These are phyloP conservation scores for Candida boidinii DNA, from an alignment of 805 yeast species.

Conservation along the genomic window DNA sequence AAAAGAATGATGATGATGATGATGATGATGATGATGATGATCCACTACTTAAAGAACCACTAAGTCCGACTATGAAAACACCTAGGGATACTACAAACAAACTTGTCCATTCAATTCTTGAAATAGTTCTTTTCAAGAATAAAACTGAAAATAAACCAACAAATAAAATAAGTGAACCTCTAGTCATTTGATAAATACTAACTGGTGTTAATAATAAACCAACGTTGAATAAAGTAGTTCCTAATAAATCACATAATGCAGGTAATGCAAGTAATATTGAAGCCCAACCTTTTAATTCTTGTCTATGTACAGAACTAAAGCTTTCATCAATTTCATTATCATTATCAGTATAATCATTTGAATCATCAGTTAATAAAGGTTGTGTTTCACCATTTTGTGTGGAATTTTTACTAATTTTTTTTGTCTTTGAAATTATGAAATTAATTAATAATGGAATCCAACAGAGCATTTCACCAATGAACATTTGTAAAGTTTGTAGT, in stretches of 20 bases:
- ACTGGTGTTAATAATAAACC: constrained; percentile 72
- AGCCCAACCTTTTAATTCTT: constrained; percentile 12
- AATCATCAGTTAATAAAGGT: neutral
- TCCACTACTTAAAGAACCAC: constrained; percentile 36
- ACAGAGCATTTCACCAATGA: constrained; percentile 54
- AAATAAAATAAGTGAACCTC: constrained; percentile 69
- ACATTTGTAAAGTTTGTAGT: constrained; percentile 74
- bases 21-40: no score
- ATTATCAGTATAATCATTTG: neutral
- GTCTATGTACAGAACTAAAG: constrained; percentile 4
- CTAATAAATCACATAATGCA: constrained; percentile 61
- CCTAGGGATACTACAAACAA: constrained; percentile 59
- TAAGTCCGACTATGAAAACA: constrained; percentile 62
- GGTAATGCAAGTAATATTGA: constrained; percentile 44
- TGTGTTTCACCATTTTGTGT: no score
- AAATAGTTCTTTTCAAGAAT: constrained; percentile 47
- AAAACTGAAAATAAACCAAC: constrained; percentile 65
- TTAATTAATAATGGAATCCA: constrained; percentile 24
- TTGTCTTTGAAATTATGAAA: no score
- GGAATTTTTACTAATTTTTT: no score
- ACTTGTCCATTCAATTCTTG: constrained; percentile 60
- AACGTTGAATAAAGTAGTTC: constrained; percentile 69
- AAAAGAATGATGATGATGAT: no score
- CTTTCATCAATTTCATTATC: constrained; percentile 1
- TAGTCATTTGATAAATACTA: constrained; percentile 77